Percentiles rank a stretch among this genome's conserved stretches.
These are phyloP conservation scores for Carex myosuroides DNA, from an alignment of 176 grass and related monocot genomes.

Conservation along the genomic window DNA sequence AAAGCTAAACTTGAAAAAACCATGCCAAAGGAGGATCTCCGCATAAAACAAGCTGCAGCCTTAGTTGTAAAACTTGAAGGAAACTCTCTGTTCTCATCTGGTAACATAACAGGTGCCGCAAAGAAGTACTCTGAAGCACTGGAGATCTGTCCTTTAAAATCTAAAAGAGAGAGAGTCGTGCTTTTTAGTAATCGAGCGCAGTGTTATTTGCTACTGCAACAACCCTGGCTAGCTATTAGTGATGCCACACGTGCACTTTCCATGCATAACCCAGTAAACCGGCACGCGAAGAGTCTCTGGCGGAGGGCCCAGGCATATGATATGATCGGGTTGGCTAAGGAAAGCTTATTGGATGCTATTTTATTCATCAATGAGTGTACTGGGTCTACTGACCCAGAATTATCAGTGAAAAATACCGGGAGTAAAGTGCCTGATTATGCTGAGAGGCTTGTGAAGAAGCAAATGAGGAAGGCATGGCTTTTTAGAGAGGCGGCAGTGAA, in stretches of 20 bases:
- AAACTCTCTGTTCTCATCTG: constrained; percentile 92
- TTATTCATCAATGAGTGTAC: constrained; percentile 95
- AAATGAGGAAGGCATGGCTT: constrained; percentile 92
- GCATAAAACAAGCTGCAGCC: constrained; percentile 95
- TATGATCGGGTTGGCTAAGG: constrained; percentile 95
- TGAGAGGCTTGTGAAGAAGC: constrained; percentile 90
- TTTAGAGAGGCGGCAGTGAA: constrained; percentile 90
- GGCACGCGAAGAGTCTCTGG: constrained; percentile 95
- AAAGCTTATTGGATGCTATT: constrained; percentile 95
- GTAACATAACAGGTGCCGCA: constrained; percentile 82
- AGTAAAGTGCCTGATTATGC: constrained; percentile 99
- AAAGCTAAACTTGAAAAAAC: constrained; percentile 76
- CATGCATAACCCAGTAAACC: constrained; percentile 54
- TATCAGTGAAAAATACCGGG: constrained; percentile 55
- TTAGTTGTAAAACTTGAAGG: constrained; percentile 99
- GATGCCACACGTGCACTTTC: constrained; percentile 84
- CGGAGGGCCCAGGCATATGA: constrained; percentile 99
- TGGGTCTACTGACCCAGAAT: constrained; percentile 75
- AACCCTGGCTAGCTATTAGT: constrained; percentile 82
- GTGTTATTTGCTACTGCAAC: constrained; percentile 93
- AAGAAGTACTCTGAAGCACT: constrained; percentile 97
- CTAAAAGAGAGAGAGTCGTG: constrained; percentile 97
- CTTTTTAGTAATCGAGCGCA: constrained; percentile 95
- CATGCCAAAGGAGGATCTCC: constrained; percentile 96
- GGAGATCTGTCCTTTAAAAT: constrained; percentile 85